A percentile compares a stretch with the other conserved stretches of the same genome.
These are phyloP conservation scores for Prunella vulgaris DNA, from an alignment of 257 asterid species.

Conservation along the genomic window DNA sequence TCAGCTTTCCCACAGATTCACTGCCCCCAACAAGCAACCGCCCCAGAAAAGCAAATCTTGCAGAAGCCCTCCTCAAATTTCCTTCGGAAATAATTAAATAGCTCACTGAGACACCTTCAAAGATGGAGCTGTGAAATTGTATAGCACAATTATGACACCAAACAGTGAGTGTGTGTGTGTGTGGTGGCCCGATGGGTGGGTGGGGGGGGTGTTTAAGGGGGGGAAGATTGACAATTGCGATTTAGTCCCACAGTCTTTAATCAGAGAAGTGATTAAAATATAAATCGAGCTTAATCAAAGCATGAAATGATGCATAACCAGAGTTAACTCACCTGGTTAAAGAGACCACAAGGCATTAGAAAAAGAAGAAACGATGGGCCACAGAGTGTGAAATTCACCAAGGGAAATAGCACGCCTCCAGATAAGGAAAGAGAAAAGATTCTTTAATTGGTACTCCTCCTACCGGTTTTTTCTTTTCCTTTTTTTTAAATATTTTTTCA, in stretches of 20 bases:
- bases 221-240: conserved; percentile 16
- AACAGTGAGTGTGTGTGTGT: conserved; percentile 12
- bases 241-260: conserved; percentile 8
- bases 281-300: conserved; percentile 15
- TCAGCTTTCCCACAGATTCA: conserved; percentile 15
- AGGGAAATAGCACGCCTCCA: conserved; percentile 18
- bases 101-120: conserved; percentile 21
- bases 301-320: conserved; percentile 9
- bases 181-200: conserved; percentile 4
- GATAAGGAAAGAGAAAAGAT: not conserved
- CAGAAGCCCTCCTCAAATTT: conserved; percentile 7
- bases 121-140: conserved; percentile 4
- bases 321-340: conserved; percentile 18
- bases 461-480: not conserved
- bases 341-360: not conserved
- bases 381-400: conserved; percentile 13
- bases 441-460: not conserved
- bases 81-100: conserved; percentile 17
- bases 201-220: not conserved
- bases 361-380: not conserved
- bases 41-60: conserved; percentile 28
- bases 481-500: not conserved
- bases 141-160: conserved; percentile 19
- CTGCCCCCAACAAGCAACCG: conserved; percentile 12
- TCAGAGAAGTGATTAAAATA: conserved; percentile 15